Base-by-base conservation (phyloP, 2,329 filamentous ascomycete species). In the Pseudogymnoascus sp. region DNA sequence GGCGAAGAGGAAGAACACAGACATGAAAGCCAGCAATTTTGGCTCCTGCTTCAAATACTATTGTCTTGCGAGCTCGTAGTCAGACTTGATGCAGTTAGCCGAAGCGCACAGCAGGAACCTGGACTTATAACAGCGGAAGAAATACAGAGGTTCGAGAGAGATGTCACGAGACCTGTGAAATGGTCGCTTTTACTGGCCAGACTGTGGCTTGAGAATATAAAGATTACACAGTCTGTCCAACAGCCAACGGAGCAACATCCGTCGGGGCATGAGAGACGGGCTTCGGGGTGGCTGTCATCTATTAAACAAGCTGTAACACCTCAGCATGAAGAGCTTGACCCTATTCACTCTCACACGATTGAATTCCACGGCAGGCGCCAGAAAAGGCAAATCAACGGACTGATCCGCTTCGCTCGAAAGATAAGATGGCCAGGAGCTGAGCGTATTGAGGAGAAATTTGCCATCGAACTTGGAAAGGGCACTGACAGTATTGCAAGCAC, bases 181-280 rank as follows among this genome's bases (percentile, higher is more conserved):
- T 88, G 84, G 84, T 86, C 84, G 3, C 72, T 88, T 37, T 74
- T 86, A 38, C 74, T 88, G 30, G 84, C 84, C 13, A 76, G 83
- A 23, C 77, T 78, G 41, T 88, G 84, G 84, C 76, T 88, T n/a
- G 82, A 86, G 63, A 87, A 88, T 62, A 84, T 88, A 28, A 77
- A 79, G 7, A 74, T 88, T 21, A 75, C 45, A 3, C 45, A 52
- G 10, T 30, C 26, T 18, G 45, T 30, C 12, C 3, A 30, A 13
- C 45, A 30, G 13, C n/a, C 8, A 28, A 30, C 45, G 2, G 45
- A 52, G 15, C 45, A 52, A 52, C 26, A 39, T 7, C 57, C 21
- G 19, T 9, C 19, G 13, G 39, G 19, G 19, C 57, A 59, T 12
- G 39, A 30, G 18, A 38, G 15, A 18, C 30, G 33, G 8, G 15